These are phyloP conservation scores for Retiboletus flavoniger DNA, from an alignment of 1,284 basidiomycete species.

Conservation along the genomic window DNA sequence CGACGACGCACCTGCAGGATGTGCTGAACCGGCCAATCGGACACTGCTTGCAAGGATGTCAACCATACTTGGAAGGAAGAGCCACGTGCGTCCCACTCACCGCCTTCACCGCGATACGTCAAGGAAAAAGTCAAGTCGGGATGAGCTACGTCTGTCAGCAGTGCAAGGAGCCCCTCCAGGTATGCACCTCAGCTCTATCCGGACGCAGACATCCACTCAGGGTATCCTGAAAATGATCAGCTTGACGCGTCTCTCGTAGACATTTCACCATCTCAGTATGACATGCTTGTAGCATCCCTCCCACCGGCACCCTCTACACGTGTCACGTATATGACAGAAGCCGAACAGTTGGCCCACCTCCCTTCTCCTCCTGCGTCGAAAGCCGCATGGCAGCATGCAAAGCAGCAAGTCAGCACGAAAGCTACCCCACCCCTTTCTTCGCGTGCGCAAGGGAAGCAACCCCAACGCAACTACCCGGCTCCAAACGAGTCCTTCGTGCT, in stretches of 20 bases:
- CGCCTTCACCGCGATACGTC: neutral
- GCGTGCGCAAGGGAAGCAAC: slow-evolving; percentile 55
- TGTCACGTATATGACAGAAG: slow-evolving; percentile 43
- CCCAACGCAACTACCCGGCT: slow-evolving; percentile 48
- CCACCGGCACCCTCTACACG: slow-evolving; percentile 51
- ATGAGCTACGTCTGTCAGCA: slow-evolving; percentile 79
- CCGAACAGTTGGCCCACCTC: slow-evolving; percentile 54
- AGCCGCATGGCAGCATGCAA: slow-evolving; percentile 59
- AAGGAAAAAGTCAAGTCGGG: neutral
- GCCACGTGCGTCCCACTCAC: slow-evolving; percentile 1
- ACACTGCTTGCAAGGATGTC: too few relatives aligned
- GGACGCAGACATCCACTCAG: slow-evolving; percentile 17
- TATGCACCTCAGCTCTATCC: slow-evolving; percentile 33
- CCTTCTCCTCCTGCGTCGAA: slow-evolving; percentile 59
- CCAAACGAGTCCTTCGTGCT: slow-evolving; percentile 89
- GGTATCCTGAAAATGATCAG: slow-evolving; percentile 37
- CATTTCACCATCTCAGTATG: slow-evolving; percentile 81
- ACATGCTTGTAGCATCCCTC: slow-evolving; percentile 76
- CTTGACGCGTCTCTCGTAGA: slow-evolving; percentile 84
- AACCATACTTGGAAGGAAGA: neutral
- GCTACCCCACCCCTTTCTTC: slow-evolving; percentile 43
- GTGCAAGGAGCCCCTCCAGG: slow-evolving; percentile 84
- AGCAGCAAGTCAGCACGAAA: slow-evolving; percentile 35
- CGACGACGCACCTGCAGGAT: neutral
- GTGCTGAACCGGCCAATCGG: neutral